Evolutionary conservation across 306 rosid species (phyloP), one percentile per base, ranked within the genome.

Genomic region (Sophora flavescens): DNA sequence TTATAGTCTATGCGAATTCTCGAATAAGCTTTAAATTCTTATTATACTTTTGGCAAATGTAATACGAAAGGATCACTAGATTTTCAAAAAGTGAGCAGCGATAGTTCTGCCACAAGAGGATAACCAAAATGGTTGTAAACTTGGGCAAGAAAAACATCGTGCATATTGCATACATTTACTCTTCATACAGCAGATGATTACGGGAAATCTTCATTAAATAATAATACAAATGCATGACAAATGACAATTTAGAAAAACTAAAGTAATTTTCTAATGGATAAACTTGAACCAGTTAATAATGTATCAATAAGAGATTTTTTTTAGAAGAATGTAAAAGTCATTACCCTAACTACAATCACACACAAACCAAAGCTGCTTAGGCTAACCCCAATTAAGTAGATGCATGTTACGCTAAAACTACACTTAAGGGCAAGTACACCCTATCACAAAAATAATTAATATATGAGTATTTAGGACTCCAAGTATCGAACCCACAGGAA

Each of bases 341-440:
- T 70, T 56, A 48, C 38, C 47, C 77, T 81, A 75, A 75, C 82
- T 64, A 79, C 84, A 70, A 70, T 64, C 80, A 74, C 75, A 70
- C 82, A 82, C 26, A 48, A 78, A 63, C 6, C 57, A 36, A 13
- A 58, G 66, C 62, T 64, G 38, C 66, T 58, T 32, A 9, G 41
- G 74, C 45, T 62, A 33, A 78, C 69, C 58, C 4, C 79, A 78
- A 67, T 32, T 36, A 39, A 64, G 71, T 66, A 4, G 77, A 81
- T 64, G 30, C n/a, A n/a, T n/a, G n/a, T n/a, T n/a, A n/a, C n/a
- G n/a, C n/a, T n/a, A n/a, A n/a, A n/a, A n/a, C n/a, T n/a, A n/a
- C n/a, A n/a, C n/a, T n/a, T n/a, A n/a, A n/a, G n/a, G n/a, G n/a
- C n/a, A n/a, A n/a, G n/a, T n/a, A n/a, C n/a, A n/a, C n/a, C n/a